Evolutionary conservation across 495 filamentous ascomycete species (phyloP), one percentile per base, ranked within the genome.

Genomic region (Glutinoglossum americanum): DNA sequence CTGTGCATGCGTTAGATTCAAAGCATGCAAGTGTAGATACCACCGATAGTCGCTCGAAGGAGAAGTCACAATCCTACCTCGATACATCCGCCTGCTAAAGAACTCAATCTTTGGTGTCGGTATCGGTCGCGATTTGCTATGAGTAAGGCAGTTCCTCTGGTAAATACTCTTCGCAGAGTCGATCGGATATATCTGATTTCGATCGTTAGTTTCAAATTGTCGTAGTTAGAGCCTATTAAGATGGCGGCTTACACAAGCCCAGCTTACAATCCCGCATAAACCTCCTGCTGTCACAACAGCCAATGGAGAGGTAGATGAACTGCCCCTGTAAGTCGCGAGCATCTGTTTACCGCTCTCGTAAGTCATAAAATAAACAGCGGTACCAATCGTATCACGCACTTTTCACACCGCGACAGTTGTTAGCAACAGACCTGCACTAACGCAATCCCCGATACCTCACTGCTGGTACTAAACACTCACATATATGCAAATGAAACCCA

Each of bases 271-370:
- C 11, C 85, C 85, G 63, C 85, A 92, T 37, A 89, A 67, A 7
- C 82, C 85, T 59, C 85, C 85, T 25, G 85, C 84, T 47, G 78
- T 72, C 13, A 85, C 73, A 28, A 89, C 84, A 15, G 85, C 82
- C 51, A 84, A 64, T 7, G 85, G 83, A 55, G 84, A 80, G 25
- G 82, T 83, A 21, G 83, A 80, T 56, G 80, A 78, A 58, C 76
- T 78, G 51, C 82, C 83, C 35, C 80, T 76, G 55, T 82, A 77
- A 23, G 84, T 88, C 32, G 82, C 81, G 44, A 89, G 77, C 45
- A 92, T 64, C 67, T 94, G 85, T 69, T 96, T 95, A 58, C 80
- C 80, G 61, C 82, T 86, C 65, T 96, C 89, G 65, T 96, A 96
- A 60, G 88, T 85, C 58, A 82, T 80, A 64, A 96, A 96, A 67